Evolutionary conservation across 2,329 filamentous ascomycete species (phyloP).

Genomic region (Neopestalotiopsis sp.): DNA sequence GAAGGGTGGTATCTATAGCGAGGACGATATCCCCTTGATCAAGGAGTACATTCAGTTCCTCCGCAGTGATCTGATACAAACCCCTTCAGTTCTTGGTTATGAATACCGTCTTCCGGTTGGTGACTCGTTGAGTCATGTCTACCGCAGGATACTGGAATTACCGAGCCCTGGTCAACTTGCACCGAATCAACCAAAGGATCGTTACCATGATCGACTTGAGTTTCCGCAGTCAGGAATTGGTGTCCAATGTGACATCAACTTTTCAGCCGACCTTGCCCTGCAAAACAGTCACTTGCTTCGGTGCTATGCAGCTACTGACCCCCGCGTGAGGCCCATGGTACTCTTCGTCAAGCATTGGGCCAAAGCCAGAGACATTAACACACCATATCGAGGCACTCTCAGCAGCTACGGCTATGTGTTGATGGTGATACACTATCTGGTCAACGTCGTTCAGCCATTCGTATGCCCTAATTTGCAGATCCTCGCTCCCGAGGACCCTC

Average conservation of each 20-base stretch:
- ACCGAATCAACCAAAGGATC: slow-evolving; percentile 57
- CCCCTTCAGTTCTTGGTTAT: slow-evolving; percentile 25
- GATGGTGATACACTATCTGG: slow-evolving; percentile 90
- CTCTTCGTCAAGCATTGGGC: slow-evolving; percentile 93
- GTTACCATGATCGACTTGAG: slow-evolving; percentile 67
- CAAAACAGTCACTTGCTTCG: slow-evolving; percentile 84
- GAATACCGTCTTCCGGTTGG: slow-evolving; percentile 45
- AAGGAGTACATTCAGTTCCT: slow-evolving; percentile 57
- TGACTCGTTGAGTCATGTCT: slow-evolving; percentile 34
- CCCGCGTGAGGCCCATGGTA: slow-evolving; percentile 77
- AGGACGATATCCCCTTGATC: slow-evolving; percentile 41
- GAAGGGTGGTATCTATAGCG: slow-evolving; percentile 50
- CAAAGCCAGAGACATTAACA: slow-evolving; percentile 84
- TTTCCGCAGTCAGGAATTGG: slow-evolving; percentile 78
- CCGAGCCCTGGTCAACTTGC: slow-evolving; percentile 55
- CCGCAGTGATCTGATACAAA: slow-evolving; percentile 40
- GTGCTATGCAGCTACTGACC: slow-evolving; percentile 81
- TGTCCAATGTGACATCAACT: slow-evolving; percentile 93
- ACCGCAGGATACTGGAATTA: slow-evolving; percentile 50
- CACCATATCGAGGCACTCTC: slow-evolving; percentile 82
- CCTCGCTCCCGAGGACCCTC: slow-evolving; percentile 44
- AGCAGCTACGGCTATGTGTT: slow-evolving; percentile 91
- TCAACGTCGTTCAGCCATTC: slow-evolving; percentile 80
- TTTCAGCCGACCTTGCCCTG: slow-evolving; percentile 80
- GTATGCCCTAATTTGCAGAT: slow-evolving; percentile 84